Conservation (phyloP, 2,329 filamentous ascomycete genomes). For the Xylariaceae sp. region DNA sequence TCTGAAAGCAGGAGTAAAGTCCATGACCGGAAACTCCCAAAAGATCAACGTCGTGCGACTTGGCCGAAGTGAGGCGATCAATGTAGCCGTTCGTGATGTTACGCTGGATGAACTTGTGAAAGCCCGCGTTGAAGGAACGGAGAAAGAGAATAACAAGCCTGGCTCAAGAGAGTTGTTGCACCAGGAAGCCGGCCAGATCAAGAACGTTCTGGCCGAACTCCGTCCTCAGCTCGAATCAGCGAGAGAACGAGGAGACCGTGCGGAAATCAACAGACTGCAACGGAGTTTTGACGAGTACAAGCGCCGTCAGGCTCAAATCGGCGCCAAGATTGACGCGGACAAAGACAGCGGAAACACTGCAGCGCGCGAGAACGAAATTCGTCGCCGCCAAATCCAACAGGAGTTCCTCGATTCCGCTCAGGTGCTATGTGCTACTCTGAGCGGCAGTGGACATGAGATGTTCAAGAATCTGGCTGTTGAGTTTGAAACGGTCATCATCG, state of each 20-base stretch:
- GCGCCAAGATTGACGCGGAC: conserved; percentile 77
- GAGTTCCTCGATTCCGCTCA: conserved; percentile 86
- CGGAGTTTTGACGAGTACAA: conserved; percentile 74
- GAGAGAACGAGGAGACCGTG: conserved; percentile 49
- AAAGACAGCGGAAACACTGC: conserved; percentile 81
- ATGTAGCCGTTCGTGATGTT: conserved; percentile 79
- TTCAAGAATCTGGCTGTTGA: conserved; percentile 91
- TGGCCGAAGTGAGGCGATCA: conserved; percentile 88
- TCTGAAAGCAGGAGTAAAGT: conserved; percentile 81
- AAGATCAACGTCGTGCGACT: conserved; percentile 85
- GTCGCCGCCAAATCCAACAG: conserved; percentile 78
- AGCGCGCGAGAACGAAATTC: conserved; percentile 79
- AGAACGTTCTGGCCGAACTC: conserved; percentile 66
- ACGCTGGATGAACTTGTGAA: conserved; percentile 90
- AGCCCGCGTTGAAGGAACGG: conserved; percentile 58
- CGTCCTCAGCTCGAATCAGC: conserved; percentile 66
- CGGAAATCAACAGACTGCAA: conserved; percentile 52
- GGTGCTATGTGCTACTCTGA: conserved; percentile 90
- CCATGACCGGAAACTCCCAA: conserved; percentile 63
- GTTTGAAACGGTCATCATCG: conserved; percentile 97
- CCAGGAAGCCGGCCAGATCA: conserved; percentile 63
- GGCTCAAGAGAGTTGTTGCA: conserved; percentile 56
- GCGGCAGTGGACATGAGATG: conserved; percentile 94
- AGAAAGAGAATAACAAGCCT: conserved; percentile 52
- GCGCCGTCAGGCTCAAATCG: conserved; percentile 68